Evolutionary conservation across 306 rosid genomes (phyloP).

Genomic region (Vachellia pachyceras): DNA sequence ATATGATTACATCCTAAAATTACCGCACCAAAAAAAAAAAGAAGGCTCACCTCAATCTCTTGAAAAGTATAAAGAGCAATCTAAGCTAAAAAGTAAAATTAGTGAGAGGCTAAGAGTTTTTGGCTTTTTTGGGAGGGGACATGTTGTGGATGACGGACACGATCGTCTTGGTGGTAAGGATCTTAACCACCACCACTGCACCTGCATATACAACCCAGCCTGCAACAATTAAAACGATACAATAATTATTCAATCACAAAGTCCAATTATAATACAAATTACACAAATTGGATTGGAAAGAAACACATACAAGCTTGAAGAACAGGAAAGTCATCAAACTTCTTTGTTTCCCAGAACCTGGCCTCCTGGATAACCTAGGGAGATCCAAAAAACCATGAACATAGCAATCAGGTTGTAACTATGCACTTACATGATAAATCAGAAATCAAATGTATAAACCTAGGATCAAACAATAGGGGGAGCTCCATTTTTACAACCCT

Average conservation of each 20-base stretch:
- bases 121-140: conserved; percentile 81
- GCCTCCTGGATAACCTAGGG: not conserved
- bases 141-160: conserved; percentile 64
- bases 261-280: not conserved
- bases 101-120: conserved; percentile 47
- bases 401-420: not conserved
- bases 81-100: not conserved
- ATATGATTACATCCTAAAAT: not conserved
- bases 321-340: not conserved
- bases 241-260: not conserved
- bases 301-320: not conserved
- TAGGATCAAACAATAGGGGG: not conserved
- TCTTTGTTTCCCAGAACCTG: not conserved
- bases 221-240: conserved; percentile 33
- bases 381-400: not conserved
- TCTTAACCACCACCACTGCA: conserved; percentile 32
- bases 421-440: not conserved
- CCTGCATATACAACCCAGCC: conserved; percentile 55
- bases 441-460: not conserved
- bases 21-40: not conserved
- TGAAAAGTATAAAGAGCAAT: conserved; percentile 22
- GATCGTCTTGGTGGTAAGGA: conserved; percentile 37
- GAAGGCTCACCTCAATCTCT: not conserved
- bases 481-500: not conserved
- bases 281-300: not conserved